Evolutionary conservation across 495 filamentous ascomycete species (phyloP), one percentile per base, ranked within the genome.

Genomic region (Podospora fimiseda): DNA sequence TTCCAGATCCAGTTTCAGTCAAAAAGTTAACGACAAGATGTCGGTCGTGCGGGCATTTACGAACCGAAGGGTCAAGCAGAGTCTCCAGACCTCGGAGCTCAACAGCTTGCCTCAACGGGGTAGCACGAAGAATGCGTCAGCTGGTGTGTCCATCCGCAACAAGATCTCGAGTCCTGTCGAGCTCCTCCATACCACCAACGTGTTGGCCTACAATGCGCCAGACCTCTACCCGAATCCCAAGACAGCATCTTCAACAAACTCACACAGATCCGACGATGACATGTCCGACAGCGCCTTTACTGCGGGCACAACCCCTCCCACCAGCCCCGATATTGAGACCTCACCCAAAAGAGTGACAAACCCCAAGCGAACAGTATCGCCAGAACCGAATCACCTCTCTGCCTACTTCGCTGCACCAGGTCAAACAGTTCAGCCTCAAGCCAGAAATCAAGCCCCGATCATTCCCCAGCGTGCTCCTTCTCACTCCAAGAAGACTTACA

Each of bases 151-250:
- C 3, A 72, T 79, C 54, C 74, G 79, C 51, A 60, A 73, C 60
- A 80, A 93, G 72, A 98, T 98, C 62, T 98, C 93, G 16, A 80
- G 77, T 9, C 93, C 93, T 2, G 76, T 96, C 43, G 84, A 88
- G 66, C 76, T 98, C 41, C 70, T 96, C 22, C 95, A 92, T 16
- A 95, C 94, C 3, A 97, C 94, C 52, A 98, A 97, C 67, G 89
- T 91, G 83, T 84, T 96, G 15, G 87, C 88, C 15, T 95, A 93
- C 77, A 90, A 91, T 61, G 90, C 93, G 9, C 94, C 93, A 21
- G 85, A 90, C 64, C 78, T 89, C 57, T 78, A 73, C 58, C 80
- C 76, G 50, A 64, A 74, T 53, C 68, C 74, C 22, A 65, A 74
- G 54, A 68, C 74, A 24, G 70, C 78, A 0, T 76, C 80, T 1